These are phyloP conservation scores for Vitis hybrid DNA, from an alignment of 177 flowering plant species.

Conservation along the genomic window DNA sequence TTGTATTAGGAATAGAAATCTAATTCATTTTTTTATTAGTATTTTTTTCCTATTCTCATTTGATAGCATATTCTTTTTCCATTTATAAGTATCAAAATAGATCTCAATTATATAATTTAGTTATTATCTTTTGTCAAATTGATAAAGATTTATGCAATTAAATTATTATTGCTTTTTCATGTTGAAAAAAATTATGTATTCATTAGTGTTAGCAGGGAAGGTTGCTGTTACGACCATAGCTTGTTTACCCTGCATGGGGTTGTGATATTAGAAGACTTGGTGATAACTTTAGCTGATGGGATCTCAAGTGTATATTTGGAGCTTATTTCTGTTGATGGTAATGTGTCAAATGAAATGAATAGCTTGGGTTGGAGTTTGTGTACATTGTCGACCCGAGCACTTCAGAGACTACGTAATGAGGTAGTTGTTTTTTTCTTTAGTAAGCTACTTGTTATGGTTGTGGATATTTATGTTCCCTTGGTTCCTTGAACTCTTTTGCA, in stretches of 20 bases:
- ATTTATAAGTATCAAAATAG: too few species aligned
- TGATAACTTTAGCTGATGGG: slow-evolving; percentile 85
- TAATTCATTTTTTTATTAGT: too few species aligned
- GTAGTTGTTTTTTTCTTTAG: slow-evolving; percentile 29
- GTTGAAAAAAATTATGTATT: neutral
- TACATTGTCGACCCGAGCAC: slow-evolving; percentile 76
- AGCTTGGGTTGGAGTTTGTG: slow-evolving; percentile 56
- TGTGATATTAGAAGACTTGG: slow-evolving; percentile 86
- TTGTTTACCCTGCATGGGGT: slow-evolving; percentile 55
- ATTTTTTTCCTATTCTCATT: too few species aligned
- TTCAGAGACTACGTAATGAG: slow-evolving; percentile 93
- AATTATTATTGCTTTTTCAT: too few species aligned
- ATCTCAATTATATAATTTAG: too few species aligned
- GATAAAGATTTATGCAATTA: too few species aligned
- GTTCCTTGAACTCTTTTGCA: neutral
- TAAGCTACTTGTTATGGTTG: neutral
- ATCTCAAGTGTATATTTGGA: slow-evolving; percentile 76
- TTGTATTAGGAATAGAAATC: too few species aligned
- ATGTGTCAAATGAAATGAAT: slow-evolving; percentile 63
- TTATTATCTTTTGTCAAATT: too few species aligned
- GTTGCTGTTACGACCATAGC: slow-evolving; percentile 49
- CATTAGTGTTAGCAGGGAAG: slow-evolving; percentile 39
- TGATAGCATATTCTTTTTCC: too few species aligned
- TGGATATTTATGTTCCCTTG: neutral
- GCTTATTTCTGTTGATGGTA: slow-evolving; percentile 90